Conservation (phyloP, 2,329 filamentous ascomycete genomes). For the Pseudonectria foliicola region DNA sequence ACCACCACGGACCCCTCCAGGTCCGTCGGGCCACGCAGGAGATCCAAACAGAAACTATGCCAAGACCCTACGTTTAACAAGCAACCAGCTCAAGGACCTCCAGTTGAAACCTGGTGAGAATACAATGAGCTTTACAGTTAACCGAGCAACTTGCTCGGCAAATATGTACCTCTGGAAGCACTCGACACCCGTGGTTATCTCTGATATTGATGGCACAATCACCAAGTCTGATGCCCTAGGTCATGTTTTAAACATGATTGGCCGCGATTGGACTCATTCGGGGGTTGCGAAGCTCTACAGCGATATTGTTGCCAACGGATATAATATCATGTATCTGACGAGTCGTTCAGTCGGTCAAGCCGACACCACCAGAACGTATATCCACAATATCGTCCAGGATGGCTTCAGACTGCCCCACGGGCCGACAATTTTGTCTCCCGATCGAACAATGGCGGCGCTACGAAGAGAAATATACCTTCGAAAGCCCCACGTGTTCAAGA, state of each 20-base stretch:
- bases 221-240: conserved; percentile 95
- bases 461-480: conserved; percentile 88
- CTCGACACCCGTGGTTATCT: conserved; percentile 90
- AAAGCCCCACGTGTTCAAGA: conserved; percentile 98
- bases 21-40: conserved; percentile 49
- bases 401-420: conserved; percentile 79
- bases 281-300: conserved; percentile 96
- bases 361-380: conserved; percentile 81
- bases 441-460: conserved; percentile 88
- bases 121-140: conserved; percentile 92
- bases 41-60: conserved; percentile 85
- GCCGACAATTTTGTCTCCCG: conserved; percentile 89
- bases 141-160: conserved; percentile 83
- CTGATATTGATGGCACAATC: conserved; percentile 97
- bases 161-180: conserved; percentile 92
- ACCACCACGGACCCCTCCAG: conserved; percentile 63
- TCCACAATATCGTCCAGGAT: conserved; percentile 84
- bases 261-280: conserved; percentile 94
- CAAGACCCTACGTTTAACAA: conserved; percentile 91
- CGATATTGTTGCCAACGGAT: conserved; percentile 90
- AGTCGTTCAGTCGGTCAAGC: conserved; percentile 90
- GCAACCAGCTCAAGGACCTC: conserved; percentile 85
- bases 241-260: conserved; percentile 93
- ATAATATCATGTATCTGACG: conserved; percentile 98
- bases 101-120: conserved; percentile 81